These are phyloP conservation scores for Schoenoplectus tabernaemontani DNA, from an alignment of 202 grass and related monocot genomes.

Conservation along the genomic window DNA sequence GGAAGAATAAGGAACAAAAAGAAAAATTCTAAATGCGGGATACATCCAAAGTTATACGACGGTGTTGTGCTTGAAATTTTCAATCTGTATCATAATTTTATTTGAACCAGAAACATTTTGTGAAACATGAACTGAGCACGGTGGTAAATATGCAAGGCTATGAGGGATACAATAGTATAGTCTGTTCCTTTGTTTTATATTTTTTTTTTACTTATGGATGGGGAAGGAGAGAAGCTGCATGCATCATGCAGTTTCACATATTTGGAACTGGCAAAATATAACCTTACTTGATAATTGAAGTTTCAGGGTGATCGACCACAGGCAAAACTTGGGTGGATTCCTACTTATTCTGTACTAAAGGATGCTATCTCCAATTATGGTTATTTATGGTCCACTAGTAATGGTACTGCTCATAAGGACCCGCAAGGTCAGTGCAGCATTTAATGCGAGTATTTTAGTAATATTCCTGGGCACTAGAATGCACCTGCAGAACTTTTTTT, in stretches of 20 bases:
- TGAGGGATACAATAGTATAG: background rate
- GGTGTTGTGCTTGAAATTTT: background rate
- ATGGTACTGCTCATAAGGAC: background rate
- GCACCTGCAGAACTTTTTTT: background rate
- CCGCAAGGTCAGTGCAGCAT: background rate
- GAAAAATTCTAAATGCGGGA: background rate
- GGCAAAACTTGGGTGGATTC: constrained; percentile 52
- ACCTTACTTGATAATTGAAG: background rate
- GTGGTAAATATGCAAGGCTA: background rate
- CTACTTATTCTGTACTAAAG: constrained; percentile 58
- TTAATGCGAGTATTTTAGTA: background rate
- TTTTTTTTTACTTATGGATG: background rate
- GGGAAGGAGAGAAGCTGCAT: background rate
- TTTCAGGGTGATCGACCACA: constrained; percentile 46
- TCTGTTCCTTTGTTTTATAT: constrained; percentile 1
- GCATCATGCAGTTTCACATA: background rate
- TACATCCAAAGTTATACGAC: background rate
- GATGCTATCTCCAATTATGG: constrained; percentile 56
- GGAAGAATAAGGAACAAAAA: background rate
- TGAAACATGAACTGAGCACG: background rate
- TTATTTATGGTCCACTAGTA: constrained; percentile 30
- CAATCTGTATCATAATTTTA: background rate
- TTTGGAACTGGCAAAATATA: background rate
- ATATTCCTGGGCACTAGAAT: background rate
- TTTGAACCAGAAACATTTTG: background rate